Percentiles rank a stretch among this genome's conserved stretches.
Evolutionary conservation across 257 asterid species (phyloP).

Genomic region (Striga asiatica): DNA sequence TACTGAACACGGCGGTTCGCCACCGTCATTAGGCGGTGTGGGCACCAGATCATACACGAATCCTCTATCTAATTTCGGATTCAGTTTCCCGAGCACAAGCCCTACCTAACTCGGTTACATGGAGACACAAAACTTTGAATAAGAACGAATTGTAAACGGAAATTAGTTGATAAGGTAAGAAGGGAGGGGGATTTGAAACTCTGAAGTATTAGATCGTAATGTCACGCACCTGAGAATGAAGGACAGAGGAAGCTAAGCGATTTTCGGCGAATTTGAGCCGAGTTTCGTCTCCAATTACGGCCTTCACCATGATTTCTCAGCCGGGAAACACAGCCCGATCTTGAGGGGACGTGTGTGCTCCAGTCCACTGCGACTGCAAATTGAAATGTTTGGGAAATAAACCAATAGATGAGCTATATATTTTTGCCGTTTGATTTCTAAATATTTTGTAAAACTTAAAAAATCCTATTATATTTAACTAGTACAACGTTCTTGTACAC

Average conservation of each 20-base stretch:
- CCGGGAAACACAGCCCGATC: background rate
- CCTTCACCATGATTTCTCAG: conserved; percentile 48
- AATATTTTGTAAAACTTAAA: too few species aligned
- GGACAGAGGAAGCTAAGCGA: conserved; percentile 53
- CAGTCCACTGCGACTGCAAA: too few species aligned
- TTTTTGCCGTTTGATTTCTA: too few species aligned
- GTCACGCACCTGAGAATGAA: conserved; percentile 43
- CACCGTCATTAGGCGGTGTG: conserved; percentile 75
- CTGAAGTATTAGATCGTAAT: background rate
- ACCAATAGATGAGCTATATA: too few species aligned
- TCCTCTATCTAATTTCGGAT: conserved; percentile 61
- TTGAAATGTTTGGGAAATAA: too few species aligned
- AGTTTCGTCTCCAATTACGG: conserved; percentile 69
- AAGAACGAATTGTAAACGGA: too few species aligned
- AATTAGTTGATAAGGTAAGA: background rate
- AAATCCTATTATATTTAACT: too few species aligned
- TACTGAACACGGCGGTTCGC: conserved; percentile 65
- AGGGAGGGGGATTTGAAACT: background rate
- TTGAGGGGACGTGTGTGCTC: too few species aligned
- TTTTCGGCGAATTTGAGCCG: conserved; percentile 53
- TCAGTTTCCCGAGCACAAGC: conserved; percentile 79
- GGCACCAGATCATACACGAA: conserved; percentile 83
- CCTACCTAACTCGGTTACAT: conserved; percentile 49
- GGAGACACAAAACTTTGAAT: background rate
- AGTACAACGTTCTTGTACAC: too few species aligned